Evolutionary conservation across 139 green algal genomes (phyloP).

Genomic region (Mychonastes homosphaera): DNA sequence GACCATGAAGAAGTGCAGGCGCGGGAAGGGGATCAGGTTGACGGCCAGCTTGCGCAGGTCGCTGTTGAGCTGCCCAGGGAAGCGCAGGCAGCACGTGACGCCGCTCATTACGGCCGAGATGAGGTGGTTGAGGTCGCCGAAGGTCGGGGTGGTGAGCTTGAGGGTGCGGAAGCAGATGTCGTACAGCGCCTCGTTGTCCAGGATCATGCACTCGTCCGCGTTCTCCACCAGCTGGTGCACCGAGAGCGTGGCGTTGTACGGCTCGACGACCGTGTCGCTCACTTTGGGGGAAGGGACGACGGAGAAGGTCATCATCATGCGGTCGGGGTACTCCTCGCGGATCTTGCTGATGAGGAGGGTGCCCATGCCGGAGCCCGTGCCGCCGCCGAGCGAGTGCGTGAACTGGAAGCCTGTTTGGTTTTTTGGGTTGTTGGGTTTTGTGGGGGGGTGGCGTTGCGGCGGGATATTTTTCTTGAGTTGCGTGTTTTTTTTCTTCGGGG

Average conservation of each 20-base stretch:
- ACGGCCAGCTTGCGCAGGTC: constrained; percentile 87
- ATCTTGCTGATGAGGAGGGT: constrained; percentile 97
- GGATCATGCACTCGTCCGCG: constrained; percentile 92
- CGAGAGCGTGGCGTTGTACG: constrained; percentile 98
- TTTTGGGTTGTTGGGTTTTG: neutral
- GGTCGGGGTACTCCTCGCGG: constrained; percentile 91
- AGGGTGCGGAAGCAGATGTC: constrained; percentile 98
- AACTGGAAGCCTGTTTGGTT: constrained; percentile 80
- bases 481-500: constrained; percentile 46
- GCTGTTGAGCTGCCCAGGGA: constrained; percentile 87
- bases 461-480: constrained; percentile 55
- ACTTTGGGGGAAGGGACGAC: constrained; percentile 97
- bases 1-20: constrained; percentile 97
- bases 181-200: constrained; percentile 79
- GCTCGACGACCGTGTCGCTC: constrained; percentile 98
- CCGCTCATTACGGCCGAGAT: constrained; percentile 90
- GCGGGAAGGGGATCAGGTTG: constrained; percentile 90
- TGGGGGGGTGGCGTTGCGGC: neutral
- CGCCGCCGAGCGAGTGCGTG: constrained; percentile 90
- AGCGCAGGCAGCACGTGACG: constrained; percentile 91
- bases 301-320: constrained; percentile 98
- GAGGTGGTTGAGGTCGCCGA: constrained; percentile 89
- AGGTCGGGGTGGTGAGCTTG: constrained; percentile 92
- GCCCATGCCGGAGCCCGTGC: constrained; percentile 95
- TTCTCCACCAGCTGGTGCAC: constrained; percentile 96